Base-by-base conservation (phyloP, 768 basidiomycete species). In the Amanita exitialis region DNA sequence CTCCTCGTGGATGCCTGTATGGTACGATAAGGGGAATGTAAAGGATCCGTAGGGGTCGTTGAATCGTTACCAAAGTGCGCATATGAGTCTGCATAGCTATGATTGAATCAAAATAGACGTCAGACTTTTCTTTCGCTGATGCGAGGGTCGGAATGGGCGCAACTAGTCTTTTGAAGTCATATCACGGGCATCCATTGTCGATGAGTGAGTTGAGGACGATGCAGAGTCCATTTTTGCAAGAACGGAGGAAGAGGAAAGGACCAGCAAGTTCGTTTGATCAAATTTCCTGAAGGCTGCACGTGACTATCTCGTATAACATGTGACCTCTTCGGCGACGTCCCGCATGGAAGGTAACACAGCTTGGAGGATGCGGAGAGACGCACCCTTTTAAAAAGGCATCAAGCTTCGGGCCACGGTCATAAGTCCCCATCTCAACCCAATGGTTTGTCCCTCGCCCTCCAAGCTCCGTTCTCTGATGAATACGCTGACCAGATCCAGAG, bases 81-180 rank as follows among this genome's bases (percentile, higher is more conserved):
- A 65, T 95, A 95, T 20, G 91, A 95, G 67, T 95, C 91, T 52
- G 91, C 91, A 75, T 94, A 92, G 73, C 90, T 92, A 69, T 58
- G 51, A 52, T 48, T 61, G 55, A 61, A 58, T 45, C 62, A 64
- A 60, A 58, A 64, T 60, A 66, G 66, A 62, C 58, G 52, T 76
- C 59, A 76, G 70, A 70, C 61, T 52, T 62, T 44, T 57, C 44
- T 44, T 41, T 54, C 45, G 64, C 55, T 55, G 55, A 60, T 53
- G 56, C 58, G 56, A 54, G 45, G 60, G 55, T 63, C 55, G 53
- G 57, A 60, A 65, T 58, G 58, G 62, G 74, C 75, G 80, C 75
- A 77, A 86, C 88, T 91, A 91, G 78, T 91, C 88, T 75, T 75
- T 78, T 21, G 88, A 91, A 45, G 88, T 91, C 88, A 91, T 86